phyloP scores from a whole-genome alignment of 2,329 filamentous ascomycete species.

The Ceratocystis huliohia region DNA sequence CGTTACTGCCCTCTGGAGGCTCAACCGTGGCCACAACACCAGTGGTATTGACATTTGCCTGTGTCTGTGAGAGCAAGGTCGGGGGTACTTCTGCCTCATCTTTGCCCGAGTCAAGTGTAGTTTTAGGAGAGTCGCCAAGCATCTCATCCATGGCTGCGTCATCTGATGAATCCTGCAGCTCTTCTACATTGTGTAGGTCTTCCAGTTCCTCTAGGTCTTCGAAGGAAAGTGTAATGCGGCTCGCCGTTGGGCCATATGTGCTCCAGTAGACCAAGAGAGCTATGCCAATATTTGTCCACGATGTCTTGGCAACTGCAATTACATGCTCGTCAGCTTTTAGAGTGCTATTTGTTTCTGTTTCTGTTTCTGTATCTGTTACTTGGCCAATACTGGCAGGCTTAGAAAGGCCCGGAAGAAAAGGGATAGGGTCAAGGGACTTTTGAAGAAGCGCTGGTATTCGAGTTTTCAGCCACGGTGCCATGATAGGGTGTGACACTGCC shows the following conservation, averaged over 20 bases:
- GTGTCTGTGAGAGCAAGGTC: constrained; percentile 7
- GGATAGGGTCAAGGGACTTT: constrained; percentile 47
- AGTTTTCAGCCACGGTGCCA: constrained; percentile 43
- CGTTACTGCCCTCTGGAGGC: not conserved
- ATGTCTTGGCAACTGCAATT: constrained; percentile 22
- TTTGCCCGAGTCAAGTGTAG: constrained; percentile 14
- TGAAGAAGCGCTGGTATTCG: constrained; percentile 39
- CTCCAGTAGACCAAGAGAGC: constrained; percentile 27
- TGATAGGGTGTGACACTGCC: constrained; percentile 46
- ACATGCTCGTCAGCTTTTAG: not conserved
- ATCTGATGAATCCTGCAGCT: constrained; percentile 12
- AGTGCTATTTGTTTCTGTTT: not conserved
- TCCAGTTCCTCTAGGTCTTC: constrained; percentile 12
- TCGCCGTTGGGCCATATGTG: constrained; percentile 15
- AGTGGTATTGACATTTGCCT: too few species aligned
- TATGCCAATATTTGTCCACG: constrained; percentile 29
- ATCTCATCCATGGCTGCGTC: not conserved
- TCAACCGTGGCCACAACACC: constrained; percentile 4
- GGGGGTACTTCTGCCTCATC: constrained; percentile 17
- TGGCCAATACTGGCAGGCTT: not conserved
- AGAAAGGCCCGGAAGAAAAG: constrained; percentile 46
- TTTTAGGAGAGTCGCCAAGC: too few species aligned
- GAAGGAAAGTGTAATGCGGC: constrained; percentile 12
- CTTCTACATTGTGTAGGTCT: constrained; percentile 11
- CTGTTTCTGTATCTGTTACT: too few species aligned